Evolutionary conservation across 1,284 basidiomycete species (phyloP).

Genomic region (Sporisorium exsertum): DNA sequence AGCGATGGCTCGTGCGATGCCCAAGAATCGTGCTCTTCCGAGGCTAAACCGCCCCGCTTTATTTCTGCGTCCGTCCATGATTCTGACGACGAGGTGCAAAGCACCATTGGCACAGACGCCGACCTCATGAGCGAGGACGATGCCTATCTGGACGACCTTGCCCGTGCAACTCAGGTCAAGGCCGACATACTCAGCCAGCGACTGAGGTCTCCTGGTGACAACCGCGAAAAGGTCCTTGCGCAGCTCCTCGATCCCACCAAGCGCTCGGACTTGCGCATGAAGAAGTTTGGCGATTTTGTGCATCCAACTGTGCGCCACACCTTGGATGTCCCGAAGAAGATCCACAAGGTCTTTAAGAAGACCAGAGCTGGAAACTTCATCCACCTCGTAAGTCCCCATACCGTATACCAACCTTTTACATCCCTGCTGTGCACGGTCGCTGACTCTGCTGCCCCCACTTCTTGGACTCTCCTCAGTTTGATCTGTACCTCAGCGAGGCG

Average conservation of each 20-base stretch:
- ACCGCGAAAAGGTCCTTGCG: neutral
- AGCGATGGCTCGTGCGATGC: neutral
- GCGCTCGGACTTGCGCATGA: conserved; percentile 18
- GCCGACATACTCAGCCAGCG: neutral
- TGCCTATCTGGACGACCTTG: neutral
- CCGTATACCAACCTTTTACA: no score
- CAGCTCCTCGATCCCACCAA: conserved; percentile 6
- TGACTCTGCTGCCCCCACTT: neutral
- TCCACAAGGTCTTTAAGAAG: conserved; percentile 15
- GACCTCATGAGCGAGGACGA: conserved; percentile 6
- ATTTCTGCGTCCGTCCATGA: neutral
- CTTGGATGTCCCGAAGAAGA: conserved; percentile 1
- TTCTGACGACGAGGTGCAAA: neutral
- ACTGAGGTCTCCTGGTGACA: neutral
- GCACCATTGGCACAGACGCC: neutral
- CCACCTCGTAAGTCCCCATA: conserved; percentile 16
- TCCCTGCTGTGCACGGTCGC: neutral
- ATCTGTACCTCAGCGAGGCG: neutral
- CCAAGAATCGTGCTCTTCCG: neutral
- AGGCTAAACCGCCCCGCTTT: neutral
- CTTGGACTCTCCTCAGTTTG: neutral
- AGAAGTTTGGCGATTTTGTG: conserved; percentile 22
- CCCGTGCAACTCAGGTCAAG: neutral
- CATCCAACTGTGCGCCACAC: neutral
- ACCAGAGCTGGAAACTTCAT: conserved; percentile 9